Conservation (phyloP, 495 filamentous ascomycete genomes). For the Aspergillus bridgeri region DNA sequence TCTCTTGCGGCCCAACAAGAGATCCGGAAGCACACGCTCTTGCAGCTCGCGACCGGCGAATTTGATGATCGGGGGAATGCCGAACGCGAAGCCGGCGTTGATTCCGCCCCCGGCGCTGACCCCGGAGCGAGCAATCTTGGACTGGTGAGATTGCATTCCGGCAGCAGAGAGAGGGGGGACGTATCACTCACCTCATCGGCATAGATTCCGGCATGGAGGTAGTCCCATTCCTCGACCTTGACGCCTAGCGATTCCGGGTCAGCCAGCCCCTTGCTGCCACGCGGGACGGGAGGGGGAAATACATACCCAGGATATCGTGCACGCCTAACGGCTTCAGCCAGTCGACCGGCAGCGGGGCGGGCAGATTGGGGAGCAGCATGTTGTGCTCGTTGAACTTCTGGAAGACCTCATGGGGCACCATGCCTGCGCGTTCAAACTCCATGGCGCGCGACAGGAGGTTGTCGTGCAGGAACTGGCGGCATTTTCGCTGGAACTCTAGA, state of each 20-base stretch:
- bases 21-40: slow-evolving; percentile 60
- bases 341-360: slow-evolving; percentile 62
- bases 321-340: slow-evolving; percentile 65
- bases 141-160: background rate
- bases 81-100: slow-evolving; percentile 68
- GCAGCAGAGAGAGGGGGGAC: background rate
- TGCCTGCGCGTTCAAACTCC: slow-evolving; percentile 63
- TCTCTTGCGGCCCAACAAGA: slow-evolving; percentile 63
- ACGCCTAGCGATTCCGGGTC: slow-evolving; percentile 30
- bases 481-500: slow-evolving; percentile 61
- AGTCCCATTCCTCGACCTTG: slow-evolving; percentile 72
- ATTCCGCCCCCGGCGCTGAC: slow-evolving; percentile 56
- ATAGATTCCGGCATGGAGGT: slow-evolving; percentile 67
- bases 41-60: slow-evolving; percentile 59
- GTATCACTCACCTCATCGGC: slow-evolving; percentile 50
- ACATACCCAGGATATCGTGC: slow-evolving; percentile 53
- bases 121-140: slow-evolving; percentile 59
- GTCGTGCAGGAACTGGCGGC: slow-evolving; percentile 59
- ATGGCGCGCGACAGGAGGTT: slow-evolving; percentile 58
- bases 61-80: slow-evolving; percentile 65
- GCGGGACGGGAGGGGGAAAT: too few relatives aligned
- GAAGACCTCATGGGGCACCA: slow-evolving; percentile 61
- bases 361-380: slow-evolving; percentile 62
- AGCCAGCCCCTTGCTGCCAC: background rate
- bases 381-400: slow-evolving; percentile 55